Evolutionary conservation across 1,284 basidiomycete species (phyloP), one percentile per base, ranked within the genome.

Genomic region (Sporisorium reilianum): DNA sequence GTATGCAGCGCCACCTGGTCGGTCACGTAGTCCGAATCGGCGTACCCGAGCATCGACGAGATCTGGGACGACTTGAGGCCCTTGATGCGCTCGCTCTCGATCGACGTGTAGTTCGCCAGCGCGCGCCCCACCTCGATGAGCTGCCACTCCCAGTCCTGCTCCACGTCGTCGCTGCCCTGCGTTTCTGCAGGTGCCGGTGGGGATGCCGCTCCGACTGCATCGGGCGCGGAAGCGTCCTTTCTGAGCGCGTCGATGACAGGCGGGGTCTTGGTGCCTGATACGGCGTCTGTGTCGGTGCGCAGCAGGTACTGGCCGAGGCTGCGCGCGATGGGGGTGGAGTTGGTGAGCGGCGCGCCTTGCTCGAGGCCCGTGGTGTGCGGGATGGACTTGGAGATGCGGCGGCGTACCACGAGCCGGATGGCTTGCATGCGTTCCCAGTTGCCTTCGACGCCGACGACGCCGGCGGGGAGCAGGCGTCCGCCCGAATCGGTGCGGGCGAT

Each of bases 1-100:
- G 74, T 76, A 32, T 76, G 74, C 9, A 82, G 56, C 11, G 71
- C 81, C 2, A 81, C 71, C 45, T 81, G 80, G 41, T 98, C 96
- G 5, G 97, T 95, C 38, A 98, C 93, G 86, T 98, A 94, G 82
- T 97, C 95, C 36, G 93, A 93, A 83, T 98, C 96, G 20, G 92
- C 93, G 85, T 97, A 97, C 0, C 94, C 96, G 41, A 99, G 86
- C 10, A 94, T 83, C 70, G 91, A 89, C 16, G 91, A 87, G 45
- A 98, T 91, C 64, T 93, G 89, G 0, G 93, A 91, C 26, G 72
- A 77, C 51, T 82, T 81, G 12, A 81, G 41, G 10, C 96, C 95
- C 84, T 93, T 95, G 66, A 98, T 91, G 66, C 91, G 89, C 60
- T 89, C 88, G 72, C 97, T 95, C 85, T 98, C 95, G 45, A 90